A percentile compares a stretch with the other conserved stretches of the same genome.
phyloP scores from a whole-genome alignment of 345 rosid genomes.

The Reutealis trisperma region DNA sequence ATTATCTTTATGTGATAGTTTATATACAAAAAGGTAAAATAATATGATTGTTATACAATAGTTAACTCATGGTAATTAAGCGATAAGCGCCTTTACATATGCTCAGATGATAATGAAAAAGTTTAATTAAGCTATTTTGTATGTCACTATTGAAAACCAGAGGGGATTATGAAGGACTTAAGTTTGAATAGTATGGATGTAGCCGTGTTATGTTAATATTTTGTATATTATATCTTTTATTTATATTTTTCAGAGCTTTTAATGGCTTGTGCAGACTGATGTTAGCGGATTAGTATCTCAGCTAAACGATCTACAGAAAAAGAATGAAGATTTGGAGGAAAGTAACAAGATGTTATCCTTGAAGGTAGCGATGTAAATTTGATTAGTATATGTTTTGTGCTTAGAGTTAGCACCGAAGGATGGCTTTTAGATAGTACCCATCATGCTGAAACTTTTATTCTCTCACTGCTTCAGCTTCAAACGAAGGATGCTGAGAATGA shows the following conservation, averaged over 20 bases:
- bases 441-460: constrained; percentile 18
- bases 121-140: background rate
- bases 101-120: background rate
- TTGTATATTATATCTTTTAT: background rate
- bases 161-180: background rate
- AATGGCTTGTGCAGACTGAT: constrained; percentile 59
- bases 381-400: background rate
- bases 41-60: background rate
- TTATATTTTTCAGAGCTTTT: constrained; percentile 11
- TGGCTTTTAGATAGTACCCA: background rate
- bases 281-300: constrained; percentile 85
- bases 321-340: constrained; percentile 72
- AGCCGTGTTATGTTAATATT: background rate
- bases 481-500: constrained; percentile 59
- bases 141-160: background rate
- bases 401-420: background rate
- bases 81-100: constrained; percentile 1
- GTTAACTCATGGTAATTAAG: background rate
- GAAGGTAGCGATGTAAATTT: constrained; percentile 37
- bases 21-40: too few relatives aligned
- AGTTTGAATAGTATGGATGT: background rate
- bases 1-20: too few relatives aligned
- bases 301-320: constrained; percentile 70
- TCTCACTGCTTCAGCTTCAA: constrained; percentile 55
- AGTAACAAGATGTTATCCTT: constrained; percentile 49